These are phyloP conservation scores for Blyttiomyces sp. DNA, from an alignment of 371 early-diverging fungal genomes.

Conservation along the genomic window DNA sequence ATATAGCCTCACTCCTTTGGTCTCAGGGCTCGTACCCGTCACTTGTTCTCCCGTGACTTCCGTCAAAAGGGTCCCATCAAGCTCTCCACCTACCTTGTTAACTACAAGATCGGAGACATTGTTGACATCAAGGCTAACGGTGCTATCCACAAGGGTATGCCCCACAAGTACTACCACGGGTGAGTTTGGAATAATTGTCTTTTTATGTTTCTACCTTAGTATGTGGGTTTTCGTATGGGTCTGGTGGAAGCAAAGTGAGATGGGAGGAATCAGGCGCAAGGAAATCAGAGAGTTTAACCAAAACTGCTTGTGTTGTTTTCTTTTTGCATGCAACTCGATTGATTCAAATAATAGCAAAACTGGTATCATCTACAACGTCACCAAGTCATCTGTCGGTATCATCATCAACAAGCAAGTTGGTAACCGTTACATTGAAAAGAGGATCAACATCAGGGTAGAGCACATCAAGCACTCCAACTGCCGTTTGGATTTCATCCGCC, in stretches of 20 bases:
- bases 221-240: no score
- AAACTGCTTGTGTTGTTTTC: conserved; percentile 2
- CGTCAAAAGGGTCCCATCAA: conserved; percentile 89
- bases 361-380: conserved; percentile 98
- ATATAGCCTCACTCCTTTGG: conserved; percentile 28
- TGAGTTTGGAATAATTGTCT: conserved; percentile 43
- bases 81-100: conserved; percentile 95
- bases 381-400: conserved; percentile 97
- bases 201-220: no score
- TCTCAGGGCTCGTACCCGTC: conserved; percentile 97
- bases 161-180: conserved; percentile 99
- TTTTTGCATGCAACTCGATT: no score
- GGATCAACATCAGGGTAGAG: conserved; percentile 98
- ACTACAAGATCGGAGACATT: conserved; percentile 97
- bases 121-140: conserved; percentile 98
- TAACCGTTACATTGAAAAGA: conserved; percentile 97
- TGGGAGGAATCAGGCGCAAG: no score
- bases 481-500: conserved; percentile 96
- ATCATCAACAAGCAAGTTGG: conserved; percentile 98
- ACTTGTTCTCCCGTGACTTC: conserved; percentile 97
- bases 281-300: not conserved
- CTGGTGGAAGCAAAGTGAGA: conserved; percentile 5
- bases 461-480: conserved; percentile 99
- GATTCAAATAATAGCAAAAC: conserved; percentile 67
- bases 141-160: conserved; percentile 99